A percentile compares a stretch with the other conserved stretches of the same genome.
phyloP scores from a whole-genome alignment of 345 rosid genomes.

The Garcia nutans region DNA sequence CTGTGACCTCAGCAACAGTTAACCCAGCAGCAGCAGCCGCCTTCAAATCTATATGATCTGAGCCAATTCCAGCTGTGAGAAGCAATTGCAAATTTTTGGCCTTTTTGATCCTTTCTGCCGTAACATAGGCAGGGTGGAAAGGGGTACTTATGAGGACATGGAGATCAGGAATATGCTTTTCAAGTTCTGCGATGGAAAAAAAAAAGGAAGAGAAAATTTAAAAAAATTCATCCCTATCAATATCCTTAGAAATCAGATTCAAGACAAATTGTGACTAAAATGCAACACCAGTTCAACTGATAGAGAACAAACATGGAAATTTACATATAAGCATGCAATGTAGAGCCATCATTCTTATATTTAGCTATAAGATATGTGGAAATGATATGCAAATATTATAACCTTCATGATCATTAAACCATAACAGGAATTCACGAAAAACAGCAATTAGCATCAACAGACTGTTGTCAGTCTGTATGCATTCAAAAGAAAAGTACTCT shows the following conservation, averaged over 20 bases:
- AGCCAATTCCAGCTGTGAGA: slow-evolving; percentile 94
- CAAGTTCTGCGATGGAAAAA: slow-evolving; percentile 51
- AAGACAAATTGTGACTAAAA: too few species aligned
- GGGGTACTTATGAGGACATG: slow-evolving; percentile 87
- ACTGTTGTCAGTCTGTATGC: too few species aligned
- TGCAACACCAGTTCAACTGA: too few species aligned
- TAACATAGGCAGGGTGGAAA: slow-evolving; percentile 92
- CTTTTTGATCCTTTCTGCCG: slow-evolving; percentile 84
- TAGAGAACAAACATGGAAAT: too few species aligned
- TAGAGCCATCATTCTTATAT: too few species aligned
- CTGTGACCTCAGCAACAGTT: slow-evolving; percentile 91
- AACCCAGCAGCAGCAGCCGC: slow-evolving; percentile 91
- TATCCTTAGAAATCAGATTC: neutral
- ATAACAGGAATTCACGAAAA: too few species aligned
- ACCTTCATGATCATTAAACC: too few species aligned
- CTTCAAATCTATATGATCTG: slow-evolving; percentile 81
- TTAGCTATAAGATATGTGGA: too few species aligned
- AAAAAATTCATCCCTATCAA: neutral
- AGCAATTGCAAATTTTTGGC: slow-evolving; percentile 86
- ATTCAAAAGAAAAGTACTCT: too few species aligned
- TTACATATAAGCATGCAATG: too few species aligned
- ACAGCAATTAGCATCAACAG: too few species aligned
- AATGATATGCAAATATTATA: neutral
- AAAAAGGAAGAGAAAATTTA: neutral
- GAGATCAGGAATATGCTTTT: slow-evolving; percentile 84